These are phyloP conservation scores for Solanum clarkiae DNA, from an alignment of 257 asterid species.

Conservation along the genomic window DNA sequence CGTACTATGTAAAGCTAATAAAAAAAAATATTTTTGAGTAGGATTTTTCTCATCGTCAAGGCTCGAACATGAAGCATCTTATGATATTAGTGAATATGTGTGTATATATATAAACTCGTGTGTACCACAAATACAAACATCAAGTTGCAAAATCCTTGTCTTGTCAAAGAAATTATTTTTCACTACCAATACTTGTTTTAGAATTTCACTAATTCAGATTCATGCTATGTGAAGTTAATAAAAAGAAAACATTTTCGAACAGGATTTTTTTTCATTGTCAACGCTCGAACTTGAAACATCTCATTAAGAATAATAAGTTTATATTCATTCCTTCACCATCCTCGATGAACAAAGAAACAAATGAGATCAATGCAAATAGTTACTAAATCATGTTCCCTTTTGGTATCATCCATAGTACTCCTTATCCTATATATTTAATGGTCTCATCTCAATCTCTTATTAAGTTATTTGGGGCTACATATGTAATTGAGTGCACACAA, in stretches of 20 bases:
- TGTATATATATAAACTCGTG: neutral
- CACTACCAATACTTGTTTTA: too few species aligned
- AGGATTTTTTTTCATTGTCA: neutral
- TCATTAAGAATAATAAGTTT: neutral
- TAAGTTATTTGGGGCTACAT: neutral
- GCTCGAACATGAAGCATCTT: too few species aligned
- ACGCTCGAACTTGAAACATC: neutral
- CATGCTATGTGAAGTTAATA: neutral
- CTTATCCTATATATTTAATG: neutral
- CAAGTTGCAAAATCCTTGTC: neutral
- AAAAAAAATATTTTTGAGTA: too few species aligned
- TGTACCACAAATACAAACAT: neutral
- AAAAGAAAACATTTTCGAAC: rapidly evolving
- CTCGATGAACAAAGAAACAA: neutral
- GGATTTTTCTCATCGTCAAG: too few species aligned
- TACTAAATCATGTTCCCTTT: neutral
- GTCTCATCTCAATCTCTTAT: neutral
- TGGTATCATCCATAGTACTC: neutral
- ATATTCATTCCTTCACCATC: neutral
- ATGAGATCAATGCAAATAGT: neutral
- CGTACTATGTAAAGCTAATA: neutral
- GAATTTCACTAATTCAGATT: too few species aligned
- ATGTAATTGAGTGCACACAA: neutral
- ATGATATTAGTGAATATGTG: neutral
- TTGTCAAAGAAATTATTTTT: neutral